A percentile compares a stretch with the other conserved stretches of the same genome.
These are phyloP conservation scores for Anthoceros angustus DNA, from an alignment of 225 moss, liverwort and hornwort species.

Conservation along the genomic window DNA sequence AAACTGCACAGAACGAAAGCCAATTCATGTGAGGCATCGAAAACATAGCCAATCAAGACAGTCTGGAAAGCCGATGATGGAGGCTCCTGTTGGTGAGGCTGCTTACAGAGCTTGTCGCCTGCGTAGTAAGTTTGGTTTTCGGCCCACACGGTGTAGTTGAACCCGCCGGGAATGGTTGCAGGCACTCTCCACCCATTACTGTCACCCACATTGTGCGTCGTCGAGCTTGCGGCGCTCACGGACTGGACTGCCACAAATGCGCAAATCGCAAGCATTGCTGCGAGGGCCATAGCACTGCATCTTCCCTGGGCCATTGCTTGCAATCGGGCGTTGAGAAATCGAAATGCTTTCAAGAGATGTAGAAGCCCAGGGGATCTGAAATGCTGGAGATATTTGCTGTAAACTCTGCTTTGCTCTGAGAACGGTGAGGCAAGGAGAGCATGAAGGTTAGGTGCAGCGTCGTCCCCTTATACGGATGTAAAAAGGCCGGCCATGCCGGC, in stretches of 20 bases:
- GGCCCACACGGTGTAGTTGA: neutral
- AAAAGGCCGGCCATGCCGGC: no score
- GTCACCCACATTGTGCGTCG: neutral
- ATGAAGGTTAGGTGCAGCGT: no score
- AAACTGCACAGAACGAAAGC: neutral
- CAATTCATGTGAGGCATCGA: neutral
- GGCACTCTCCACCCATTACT: neutral
- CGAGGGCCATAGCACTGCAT: neutral
- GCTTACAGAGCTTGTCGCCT: slow-evolving; percentile 1
- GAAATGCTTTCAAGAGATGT: no score
- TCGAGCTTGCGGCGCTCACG: neutral
- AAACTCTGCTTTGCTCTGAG: no score
- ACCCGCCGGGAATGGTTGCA: neutral
- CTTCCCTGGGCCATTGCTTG: neutral
- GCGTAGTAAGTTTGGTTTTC: neutral
- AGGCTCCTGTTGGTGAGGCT: no score
- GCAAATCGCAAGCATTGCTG: neutral
- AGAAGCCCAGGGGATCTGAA: no score
- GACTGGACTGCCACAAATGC: neutral
- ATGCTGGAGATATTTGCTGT: no score
- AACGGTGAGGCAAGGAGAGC: no score
- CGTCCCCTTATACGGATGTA: no score
- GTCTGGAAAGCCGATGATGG: no score
- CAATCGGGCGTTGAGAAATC: no score
- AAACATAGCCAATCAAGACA: neutral